Evolutionary conservation across 805 yeast genomes (phyloP).

Genomic region (Komagataella pastoris): DNA sequence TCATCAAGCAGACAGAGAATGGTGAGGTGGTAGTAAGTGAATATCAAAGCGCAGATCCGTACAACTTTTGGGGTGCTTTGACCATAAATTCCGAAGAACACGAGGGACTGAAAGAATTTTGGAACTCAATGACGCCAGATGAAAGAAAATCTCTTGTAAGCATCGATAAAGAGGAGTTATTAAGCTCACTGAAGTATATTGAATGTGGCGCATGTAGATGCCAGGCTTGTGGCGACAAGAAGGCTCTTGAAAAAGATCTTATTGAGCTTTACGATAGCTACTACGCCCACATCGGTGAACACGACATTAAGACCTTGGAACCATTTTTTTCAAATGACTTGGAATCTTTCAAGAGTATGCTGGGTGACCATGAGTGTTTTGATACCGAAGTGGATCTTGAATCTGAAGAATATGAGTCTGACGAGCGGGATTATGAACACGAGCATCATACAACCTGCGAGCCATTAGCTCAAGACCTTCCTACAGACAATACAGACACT

Average conservation of each 20-base stretch:
- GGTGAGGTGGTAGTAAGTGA: conserved; percentile 65
- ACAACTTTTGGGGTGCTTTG: conserved; percentile 6
- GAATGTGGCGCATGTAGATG: conserved; percentile 55
- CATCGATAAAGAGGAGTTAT: conserved; percentile 57
- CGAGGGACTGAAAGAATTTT: conserved; percentile 37
- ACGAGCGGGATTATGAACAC: neutral
- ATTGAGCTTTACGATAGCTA: conserved; percentile 60
- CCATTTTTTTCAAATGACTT: neutral
- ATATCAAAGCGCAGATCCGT: conserved; percentile 5
- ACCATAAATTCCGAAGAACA: conserved; percentile 44
- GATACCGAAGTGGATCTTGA: conserved; percentile 9
- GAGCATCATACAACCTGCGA: neutral
- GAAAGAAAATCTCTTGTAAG: conserved; percentile 49
- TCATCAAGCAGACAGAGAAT: conserved; percentile 50
- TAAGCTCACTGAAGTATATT: conserved; percentile 48
- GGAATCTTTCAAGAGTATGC: conserved; percentile 10
- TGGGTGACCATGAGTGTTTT: conserved; percentile 22
- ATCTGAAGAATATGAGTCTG: conserved; percentile 1
- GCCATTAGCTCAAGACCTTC: neutral
- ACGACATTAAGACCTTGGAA: conserved; percentile 4
- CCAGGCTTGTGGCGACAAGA: conserved; percentile 64
- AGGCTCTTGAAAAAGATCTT: conserved; percentile 66
- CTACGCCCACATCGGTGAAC: conserved; percentile 28
- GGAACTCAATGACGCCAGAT: conserved; percentile 52
- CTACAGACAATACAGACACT: neutral